These are phyloP conservation scores for Proliferodiscus dingleyae DNA, from an alignment of 2,329 filamentous ascomycete genomes.

Conservation along the genomic window DNA sequence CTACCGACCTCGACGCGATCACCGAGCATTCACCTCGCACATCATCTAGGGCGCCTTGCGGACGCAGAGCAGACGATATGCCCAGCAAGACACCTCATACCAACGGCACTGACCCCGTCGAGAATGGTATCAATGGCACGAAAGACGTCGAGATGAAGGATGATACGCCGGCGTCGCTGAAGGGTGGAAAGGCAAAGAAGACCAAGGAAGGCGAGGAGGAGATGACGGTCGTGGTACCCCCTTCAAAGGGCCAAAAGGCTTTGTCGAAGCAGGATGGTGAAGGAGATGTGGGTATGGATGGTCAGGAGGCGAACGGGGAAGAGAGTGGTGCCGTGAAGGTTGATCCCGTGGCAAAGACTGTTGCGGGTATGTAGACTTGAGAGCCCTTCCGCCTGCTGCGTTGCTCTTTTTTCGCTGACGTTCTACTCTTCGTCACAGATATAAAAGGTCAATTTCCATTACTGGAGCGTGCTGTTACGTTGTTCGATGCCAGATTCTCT, in stretches of 20 bases:
- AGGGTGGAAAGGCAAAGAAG: constrained; percentile 61
- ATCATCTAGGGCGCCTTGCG: constrained; percentile 27
- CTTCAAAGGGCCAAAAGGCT: constrained; percentile 59
- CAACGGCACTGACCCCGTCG: constrained; percentile 64
- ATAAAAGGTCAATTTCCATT: constrained; percentile 92
- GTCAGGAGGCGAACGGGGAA: constrained; percentile 30
- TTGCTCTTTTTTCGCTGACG: constrained; percentile 13
- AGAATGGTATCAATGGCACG: constrained; percentile 61
- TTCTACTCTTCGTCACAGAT: constrained; percentile 50
- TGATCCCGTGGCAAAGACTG: constrained; percentile 55
- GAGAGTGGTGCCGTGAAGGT: constrained; percentile 46
- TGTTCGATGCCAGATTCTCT: constrained; percentile 94
- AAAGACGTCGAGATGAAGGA: constrained; percentile 71
- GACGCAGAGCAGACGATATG: constrained; percentile 42
- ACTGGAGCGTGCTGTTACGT: constrained; percentile 82
- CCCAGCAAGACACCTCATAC: constrained; percentile 63
- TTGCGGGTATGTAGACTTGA: constrained; percentile 58
- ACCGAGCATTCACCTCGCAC: constrained; percentile 16
- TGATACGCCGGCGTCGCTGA: constrained; percentile 51
- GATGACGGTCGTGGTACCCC: constrained; percentile 77
- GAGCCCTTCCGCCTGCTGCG: constrained; percentile 1
- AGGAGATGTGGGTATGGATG: constrained; percentile 68
- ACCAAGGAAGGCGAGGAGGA: constrained; percentile 66
- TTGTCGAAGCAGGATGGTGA: constrained; percentile 56
- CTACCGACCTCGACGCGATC: constrained; percentile 21